Conservation (phyloP, 2,329 filamentous ascomycete species). For the Bipolaris cookei region DNA sequence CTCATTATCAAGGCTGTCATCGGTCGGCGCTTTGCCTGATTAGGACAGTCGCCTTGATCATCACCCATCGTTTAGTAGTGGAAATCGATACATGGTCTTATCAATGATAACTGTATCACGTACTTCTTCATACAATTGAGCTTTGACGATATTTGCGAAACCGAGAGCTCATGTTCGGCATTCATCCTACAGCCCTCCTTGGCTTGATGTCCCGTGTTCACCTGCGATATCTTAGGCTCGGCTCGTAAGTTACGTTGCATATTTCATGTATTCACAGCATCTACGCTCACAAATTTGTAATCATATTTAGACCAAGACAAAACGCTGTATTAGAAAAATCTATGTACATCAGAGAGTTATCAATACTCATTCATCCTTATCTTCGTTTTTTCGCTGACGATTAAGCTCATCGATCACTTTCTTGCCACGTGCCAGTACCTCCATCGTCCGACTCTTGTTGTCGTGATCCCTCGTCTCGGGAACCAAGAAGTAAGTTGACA, state of each 20-base stretch:
- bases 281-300: not conserved
- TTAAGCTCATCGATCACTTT: slow-evolving; percentile 42
- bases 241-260: not conserved
- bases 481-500: slow-evolving; percentile 41
- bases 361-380: slow-evolving; percentile 25
- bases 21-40: slow-evolving; percentile 4
- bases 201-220: no score
- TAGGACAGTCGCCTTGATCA: not conserved
- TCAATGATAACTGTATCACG: no score
- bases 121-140: no score
- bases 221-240: no score
- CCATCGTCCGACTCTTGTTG: slow-evolving; percentile 42
- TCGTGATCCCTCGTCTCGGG: slow-evolving; percentile 44
- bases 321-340: not conserved
- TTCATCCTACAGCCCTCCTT: no score
- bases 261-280: no score
- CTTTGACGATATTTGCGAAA: no score
- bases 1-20: not conserved
- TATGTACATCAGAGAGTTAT: not conserved
- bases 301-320: not conserved
- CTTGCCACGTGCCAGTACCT: slow-evolving; percentile 42
- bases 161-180: no score
- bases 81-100: no score
- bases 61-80: no score
- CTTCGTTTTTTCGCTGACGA: slow-evolving; percentile 30